Base-by-base conservation (phyloP, 306 rosid genomes). In the Arachis hypogaea region DNA sequence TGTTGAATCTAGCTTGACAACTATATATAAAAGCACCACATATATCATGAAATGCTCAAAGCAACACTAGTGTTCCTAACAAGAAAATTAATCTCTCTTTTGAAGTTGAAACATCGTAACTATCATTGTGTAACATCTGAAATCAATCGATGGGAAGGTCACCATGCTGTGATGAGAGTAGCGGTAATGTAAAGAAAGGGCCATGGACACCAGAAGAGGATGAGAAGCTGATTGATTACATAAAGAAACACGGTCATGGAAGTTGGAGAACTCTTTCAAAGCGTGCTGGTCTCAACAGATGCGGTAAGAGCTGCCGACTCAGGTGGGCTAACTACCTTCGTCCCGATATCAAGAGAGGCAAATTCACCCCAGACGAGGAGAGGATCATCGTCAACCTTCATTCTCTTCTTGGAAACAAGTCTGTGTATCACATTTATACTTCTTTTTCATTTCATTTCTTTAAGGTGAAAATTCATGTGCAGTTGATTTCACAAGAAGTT, bases 141-240 rank as follows among this genome's bases (percentile, higher is more conserved):
- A 33, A 33, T 33, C 38, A 33, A 33, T 33, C 38, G 9, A 93
- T 93, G 98, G 97, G 93, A 1, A 83, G 98, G 64, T 72, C 87
- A 29, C 97, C 96, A 12, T 85, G 92, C 54, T 86, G 94, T 82
- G 86, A 85, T 67, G 82, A 85, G 16, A 82, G 12, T 50, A 77
- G 71, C 3, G 38, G 38, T 33, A 33, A 33, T 58, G 83, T 91
- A 28, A 93, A 93, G 88, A 93, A 93, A 85, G 98, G 98, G 78
- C 98, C 96, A 78, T 93, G 98, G 98, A 91, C 92, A 51, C 77
- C 87, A 3, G 98, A 93, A 66, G 97, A 93, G 85, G 98, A 93
- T 74, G 77, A 88, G 78, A 91, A 76, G 74, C 81, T 93, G 44
- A 47, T 74, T 58, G 88, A 88, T 71, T 81, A 86, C 54, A 87